Percentiles rank a stretch among this genome's conserved stretches.
phyloP scores from a whole-genome alignment of 2,329 filamentous ascomycete species.

The Dryadomyces quercivorus region DNA sequence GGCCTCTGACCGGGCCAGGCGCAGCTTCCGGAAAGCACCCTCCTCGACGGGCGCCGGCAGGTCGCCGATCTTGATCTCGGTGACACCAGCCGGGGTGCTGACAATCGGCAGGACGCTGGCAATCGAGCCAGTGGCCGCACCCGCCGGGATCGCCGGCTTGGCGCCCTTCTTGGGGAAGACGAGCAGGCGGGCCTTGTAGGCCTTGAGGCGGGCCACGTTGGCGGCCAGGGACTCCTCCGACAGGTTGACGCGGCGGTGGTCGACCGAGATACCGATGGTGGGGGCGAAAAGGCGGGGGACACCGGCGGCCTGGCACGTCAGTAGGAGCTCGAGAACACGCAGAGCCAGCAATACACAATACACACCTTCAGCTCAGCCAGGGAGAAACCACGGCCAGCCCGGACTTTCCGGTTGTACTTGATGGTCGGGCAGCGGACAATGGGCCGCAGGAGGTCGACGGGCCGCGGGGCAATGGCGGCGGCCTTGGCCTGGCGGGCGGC shows the following conservation, averaged over 20 bases:
- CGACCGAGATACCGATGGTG: conserved; percentile 95
- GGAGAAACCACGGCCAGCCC: conserved; percentile 95
- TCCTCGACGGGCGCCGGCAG: conserved; percentile 69
- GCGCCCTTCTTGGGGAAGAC: conserved; percentile 96
- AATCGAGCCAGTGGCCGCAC: conserved; percentile 53
- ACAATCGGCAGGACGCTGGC: conserved; percentile 58
- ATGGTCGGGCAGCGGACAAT: conserved; percentile 94
- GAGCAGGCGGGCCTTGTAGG: conserved; percentile 92
- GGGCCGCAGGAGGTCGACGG: conserved; percentile 92
- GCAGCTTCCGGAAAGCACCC: conserved; percentile 69
- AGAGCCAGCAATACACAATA: not conserved
- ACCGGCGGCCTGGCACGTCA: conserved; percentile 66
- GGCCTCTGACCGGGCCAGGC: conserved; percentile 71
- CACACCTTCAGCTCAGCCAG: conserved; percentile 94
- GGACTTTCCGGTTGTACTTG: conserved; percentile 98
- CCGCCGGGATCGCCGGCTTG: conserved; percentile 78
- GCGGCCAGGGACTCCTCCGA: conserved; percentile 86
- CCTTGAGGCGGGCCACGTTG: conserved; percentile 97
- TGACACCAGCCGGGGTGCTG: conserved; percentile 51
- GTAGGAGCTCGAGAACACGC: not conserved
- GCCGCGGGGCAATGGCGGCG: conserved; percentile 86
- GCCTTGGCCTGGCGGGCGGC: conserved; percentile 90
- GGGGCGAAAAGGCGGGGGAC: conserved; percentile 88
- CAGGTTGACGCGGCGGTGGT: conserved; percentile 92
- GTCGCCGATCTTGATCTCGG: conserved; percentile 71